Conservation (phyloP, 2,329 filamentous ascomycete species). For the Beauveria asiatica region DNA sequence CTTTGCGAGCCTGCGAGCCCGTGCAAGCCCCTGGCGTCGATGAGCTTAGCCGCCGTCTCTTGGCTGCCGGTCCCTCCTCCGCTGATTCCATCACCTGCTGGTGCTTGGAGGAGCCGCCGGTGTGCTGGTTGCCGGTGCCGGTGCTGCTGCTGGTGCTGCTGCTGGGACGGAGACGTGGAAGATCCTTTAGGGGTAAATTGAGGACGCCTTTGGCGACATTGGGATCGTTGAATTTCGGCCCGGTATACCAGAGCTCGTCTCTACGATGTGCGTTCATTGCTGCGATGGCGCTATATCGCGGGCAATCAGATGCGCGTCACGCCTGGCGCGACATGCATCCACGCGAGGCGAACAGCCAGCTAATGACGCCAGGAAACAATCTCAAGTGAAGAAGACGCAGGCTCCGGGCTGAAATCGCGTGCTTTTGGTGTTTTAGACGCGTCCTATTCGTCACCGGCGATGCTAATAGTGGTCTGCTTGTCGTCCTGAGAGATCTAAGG, state of each 20-base stretch:
- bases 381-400: not conserved
- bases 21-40: not conserved
- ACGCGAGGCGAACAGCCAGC: too few species aligned
- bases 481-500: not conserved
- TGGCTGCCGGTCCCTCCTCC: not conserved
- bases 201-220: not conserved
- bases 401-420: not conserved
- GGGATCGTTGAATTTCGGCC: not conserved
- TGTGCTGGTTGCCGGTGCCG: not conserved
- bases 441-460: not conserved
- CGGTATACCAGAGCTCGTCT: not conserved
- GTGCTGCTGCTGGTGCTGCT: not conserved
- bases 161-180: not conserved
- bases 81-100: not conserved
- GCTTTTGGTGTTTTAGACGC: not conserved
- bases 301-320: not conserved
- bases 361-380: not conserved
- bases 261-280: not conserved
- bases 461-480: not conserved
- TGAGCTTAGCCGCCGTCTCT: not conserved
- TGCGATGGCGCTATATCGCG: not conserved
- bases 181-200: not conserved
- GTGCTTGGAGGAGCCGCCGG: not conserved
- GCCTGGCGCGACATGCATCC: not conserved
- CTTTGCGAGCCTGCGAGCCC: conserved; percentile 6